Conservation (phyloP, 2,329 filamentous ascomycete genomes). For the Claviceps sp. region DNA sequence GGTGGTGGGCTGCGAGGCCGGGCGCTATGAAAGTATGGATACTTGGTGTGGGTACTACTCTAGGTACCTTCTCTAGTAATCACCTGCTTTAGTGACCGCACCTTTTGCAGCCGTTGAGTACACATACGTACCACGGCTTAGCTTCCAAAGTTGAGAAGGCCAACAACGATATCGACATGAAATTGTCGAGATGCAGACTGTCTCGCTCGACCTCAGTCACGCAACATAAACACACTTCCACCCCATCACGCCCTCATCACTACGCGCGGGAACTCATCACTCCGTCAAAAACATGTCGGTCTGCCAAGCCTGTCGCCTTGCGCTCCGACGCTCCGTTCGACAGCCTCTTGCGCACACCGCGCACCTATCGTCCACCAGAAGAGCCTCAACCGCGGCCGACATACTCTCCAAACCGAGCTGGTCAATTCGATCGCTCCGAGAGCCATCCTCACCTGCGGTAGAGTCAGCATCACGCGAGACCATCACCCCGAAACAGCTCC, state of each 20-base stretch:
- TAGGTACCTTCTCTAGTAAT: too few relatives aligned
- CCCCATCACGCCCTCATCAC: background rate
- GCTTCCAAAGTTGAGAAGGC: too few relatives aligned
- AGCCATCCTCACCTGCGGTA: constrained; percentile 5
- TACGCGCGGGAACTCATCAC: background rate
- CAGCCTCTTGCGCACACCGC: constrained; percentile 4
- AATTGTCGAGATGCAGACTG: background rate
- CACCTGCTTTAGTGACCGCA: too few relatives aligned
- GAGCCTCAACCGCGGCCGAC: constrained; percentile 15
- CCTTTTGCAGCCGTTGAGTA: too few relatives aligned
- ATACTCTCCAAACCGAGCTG: constrained; percentile 62
- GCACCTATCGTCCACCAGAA: constrained; percentile 5
- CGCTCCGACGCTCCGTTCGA: constrained; percentile 12
- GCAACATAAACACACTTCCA: background rate
- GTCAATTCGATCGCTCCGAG: constrained; percentile 61
- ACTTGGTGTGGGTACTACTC: background rate
- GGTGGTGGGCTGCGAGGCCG: background rate
- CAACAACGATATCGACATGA: too few relatives aligned
- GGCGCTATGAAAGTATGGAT: background rate
- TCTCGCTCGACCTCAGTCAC: background rate
- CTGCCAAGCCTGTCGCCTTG: constrained; percentile 18
- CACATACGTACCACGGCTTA: too few relatives aligned
- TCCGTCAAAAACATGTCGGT: constrained; percentile 13
- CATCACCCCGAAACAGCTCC: constrained; percentile 56
- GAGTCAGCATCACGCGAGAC: constrained; percentile 16